Evolutionary conservation across 306 rosid genomes (phyloP), one percentile per base, ranked within the genome.

Genomic region (Cicer judaicum): DNA sequence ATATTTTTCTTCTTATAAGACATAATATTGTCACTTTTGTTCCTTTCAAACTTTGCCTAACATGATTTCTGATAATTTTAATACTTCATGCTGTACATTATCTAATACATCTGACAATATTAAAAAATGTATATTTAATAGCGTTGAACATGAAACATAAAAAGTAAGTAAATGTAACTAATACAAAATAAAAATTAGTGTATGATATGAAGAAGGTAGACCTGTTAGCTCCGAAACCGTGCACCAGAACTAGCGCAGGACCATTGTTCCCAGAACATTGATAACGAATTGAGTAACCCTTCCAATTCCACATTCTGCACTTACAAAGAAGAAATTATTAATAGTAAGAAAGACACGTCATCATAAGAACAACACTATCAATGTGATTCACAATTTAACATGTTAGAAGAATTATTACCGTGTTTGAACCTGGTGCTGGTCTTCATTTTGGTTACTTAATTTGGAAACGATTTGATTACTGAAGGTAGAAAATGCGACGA

Each of bases 181-280:
- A 47, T 3, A 63, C 54, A 21, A 55, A 64, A 9, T 13, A 29
- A 29, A 29, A 29, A 0, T 9, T 46, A 64, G 9, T 44, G 36
- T 49, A 29, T 60, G 52, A 38, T 19, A 61, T 80, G 85, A 73
- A 74, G 19, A 78, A 64, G 10, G 83, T 24, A 67, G 83, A 93
- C 96, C 98, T 94, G 92, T 94, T 94, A 75, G 98, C 98, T 83
- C 98, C 98, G 83, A 94, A 94, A 62, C 98, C 97, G 66, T 91
- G 98, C 65, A 94, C 83, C 67, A 91, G 74, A 71, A 94, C 82
- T 41, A 91, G 74, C 10, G 98, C 91, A 73, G 96, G 96, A 75
- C 97, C 98, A 66, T 54, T 61, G 60, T 80, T 84, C 68, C 97
- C 97, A 19, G 90, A 63, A 79, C 34, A 76, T 73, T 93, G 97